Evolutionary conservation across 352 stramenopile species (phyloP).

Genomic region (Globisporangium cederbergense): DNA sequence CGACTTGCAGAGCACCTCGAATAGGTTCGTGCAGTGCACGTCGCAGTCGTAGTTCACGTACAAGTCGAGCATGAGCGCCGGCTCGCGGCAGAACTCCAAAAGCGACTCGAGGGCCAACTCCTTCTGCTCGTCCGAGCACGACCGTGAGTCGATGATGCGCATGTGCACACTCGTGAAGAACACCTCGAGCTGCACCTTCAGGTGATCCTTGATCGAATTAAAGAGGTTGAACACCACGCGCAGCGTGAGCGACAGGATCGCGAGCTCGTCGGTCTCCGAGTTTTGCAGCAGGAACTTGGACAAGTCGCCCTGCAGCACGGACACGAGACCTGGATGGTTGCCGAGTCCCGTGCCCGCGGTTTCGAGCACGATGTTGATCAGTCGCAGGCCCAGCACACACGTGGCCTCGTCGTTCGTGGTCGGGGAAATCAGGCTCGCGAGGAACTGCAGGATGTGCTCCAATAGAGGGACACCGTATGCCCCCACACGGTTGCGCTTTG

Average conservation of each 20-base stretch:
- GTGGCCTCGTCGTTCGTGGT: slow-evolving; percentile 87
- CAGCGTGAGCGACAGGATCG: slow-evolving; percentile 89
- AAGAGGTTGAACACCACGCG: slow-evolving; percentile 99
- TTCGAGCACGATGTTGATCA: slow-evolving; percentile 98
- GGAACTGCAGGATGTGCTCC: slow-evolving; percentile 92
- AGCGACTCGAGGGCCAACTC: slow-evolving; percentile 91
- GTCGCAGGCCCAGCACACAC: slow-evolving; percentile 87
- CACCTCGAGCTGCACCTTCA: slow-evolving; percentile 99
- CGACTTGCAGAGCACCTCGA: slow-evolving; percentile 95
- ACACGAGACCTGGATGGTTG: slow-evolving; percentile 74
- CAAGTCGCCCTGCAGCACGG: slow-evolving; percentile 92
- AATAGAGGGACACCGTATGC: slow-evolving; percentile 89
- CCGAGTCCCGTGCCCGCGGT: slow-evolving; percentile 85
- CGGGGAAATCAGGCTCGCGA: slow-evolving; percentile 92
- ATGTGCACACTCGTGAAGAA: slow-evolving; percentile 98
- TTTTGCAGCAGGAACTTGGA: slow-evolving; percentile 97
- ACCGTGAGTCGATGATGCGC: slow-evolving; percentile 88
- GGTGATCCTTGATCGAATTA: slow-evolving; percentile 98
- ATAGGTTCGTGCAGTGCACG: slow-evolving; percentile 98
- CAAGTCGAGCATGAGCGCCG: slow-evolving; percentile 96
- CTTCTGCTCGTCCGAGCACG: slow-evolving; percentile 81
- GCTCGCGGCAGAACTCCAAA: slow-evolving; percentile 97
- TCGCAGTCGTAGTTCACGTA: slow-evolving; percentile 99
- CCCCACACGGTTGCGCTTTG: slow-evolving; percentile 19
- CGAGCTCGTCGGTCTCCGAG: slow-evolving; percentile 93